These are phyloP conservation scores for Gossypium gossypioides DNA, from an alignment of 441 rosid species.

Conservation along the genomic window DNA sequence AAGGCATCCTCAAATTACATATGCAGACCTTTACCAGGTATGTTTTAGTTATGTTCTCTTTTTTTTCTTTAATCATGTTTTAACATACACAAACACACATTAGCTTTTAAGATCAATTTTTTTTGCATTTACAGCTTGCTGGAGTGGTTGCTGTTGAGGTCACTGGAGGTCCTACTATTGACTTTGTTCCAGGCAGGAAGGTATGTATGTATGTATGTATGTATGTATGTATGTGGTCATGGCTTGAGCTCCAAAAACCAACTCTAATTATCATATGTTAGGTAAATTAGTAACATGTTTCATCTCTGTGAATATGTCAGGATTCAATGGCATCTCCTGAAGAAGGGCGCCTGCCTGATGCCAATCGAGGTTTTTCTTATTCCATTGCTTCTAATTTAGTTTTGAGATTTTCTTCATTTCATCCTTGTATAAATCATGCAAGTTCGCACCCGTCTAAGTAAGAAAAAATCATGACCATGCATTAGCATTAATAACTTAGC, in stretches of 20 bases:
- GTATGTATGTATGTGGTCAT: background rate
- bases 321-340: slow-evolving; percentile 47
- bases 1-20: slow-evolving; percentile 38
- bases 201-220: slow-evolving; percentile 20
- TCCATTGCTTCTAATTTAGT: background rate
- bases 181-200: slow-evolving; percentile 75
- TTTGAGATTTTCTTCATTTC: background rate
- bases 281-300: background rate
- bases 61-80: background rate
- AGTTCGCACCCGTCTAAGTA: too few relatives aligned
- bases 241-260: background rate
- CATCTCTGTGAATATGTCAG: slow-evolving; percentile 24
- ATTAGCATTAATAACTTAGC: too few relatives aligned
- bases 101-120: background rate
- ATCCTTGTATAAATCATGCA: too few relatives aligned
- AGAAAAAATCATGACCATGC: too few relatives aligned
- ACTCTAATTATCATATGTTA: background rate
- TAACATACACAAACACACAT: background rate
- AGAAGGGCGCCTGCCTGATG: slow-evolving; percentile 80
- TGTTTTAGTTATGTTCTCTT: slow-evolving; percentile 3
- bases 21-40: slow-evolving; percentile 81
- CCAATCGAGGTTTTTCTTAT: slow-evolving; percentile 37
- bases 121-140: slow-evolving; percentile 48
- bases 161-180: slow-evolving; percentile 71
- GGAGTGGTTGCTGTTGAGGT: slow-evolving; percentile 86